A percentile compares a stretch with the other conserved stretches of the same genome.
phyloP scores from a whole-genome alignment of 129 eudicot genomes.

The Escallonia herrerae region DNA sequence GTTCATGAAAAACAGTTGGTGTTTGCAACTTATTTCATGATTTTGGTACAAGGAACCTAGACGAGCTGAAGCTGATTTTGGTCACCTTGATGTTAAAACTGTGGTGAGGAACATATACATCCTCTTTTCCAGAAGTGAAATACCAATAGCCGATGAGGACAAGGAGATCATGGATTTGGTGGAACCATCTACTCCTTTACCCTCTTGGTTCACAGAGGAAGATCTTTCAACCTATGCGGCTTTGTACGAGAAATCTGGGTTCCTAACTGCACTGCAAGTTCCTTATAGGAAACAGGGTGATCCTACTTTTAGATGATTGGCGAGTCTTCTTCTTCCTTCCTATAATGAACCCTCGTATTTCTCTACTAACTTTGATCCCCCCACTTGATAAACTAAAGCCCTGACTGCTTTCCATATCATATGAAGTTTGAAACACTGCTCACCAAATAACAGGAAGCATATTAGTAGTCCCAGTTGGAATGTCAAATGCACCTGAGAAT shows the following conservation, averaged over 20 bases:
- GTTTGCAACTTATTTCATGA: background rate
- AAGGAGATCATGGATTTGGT: constrained; percentile 57
- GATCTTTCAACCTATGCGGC: constrained; percentile 41
- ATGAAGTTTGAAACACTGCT: background rate
- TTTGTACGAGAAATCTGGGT: constrained; percentile 41
- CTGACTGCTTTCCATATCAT: background rate
- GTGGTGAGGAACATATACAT: constrained; percentile 41
- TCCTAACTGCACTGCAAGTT: constrained; percentile 46
- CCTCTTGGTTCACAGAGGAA: constrained; percentile 48
- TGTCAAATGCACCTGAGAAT: no score
- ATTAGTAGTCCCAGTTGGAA: no score
- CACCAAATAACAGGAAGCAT: background rate
- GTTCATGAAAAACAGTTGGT: background rate
- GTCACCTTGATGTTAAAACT: constrained; percentile 36
- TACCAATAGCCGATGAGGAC: constrained; percentile 41
- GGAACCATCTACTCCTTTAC: no score
- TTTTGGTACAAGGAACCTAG: constrained; percentile 34
- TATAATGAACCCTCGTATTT: background rate
- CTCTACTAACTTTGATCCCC: background rate
- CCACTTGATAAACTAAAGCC: background rate
- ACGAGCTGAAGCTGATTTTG: constrained; percentile 59
- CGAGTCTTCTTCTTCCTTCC: background rate
- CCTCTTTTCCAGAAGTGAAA: constrained; percentile 42
- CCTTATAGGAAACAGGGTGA: constrained; percentile 36
- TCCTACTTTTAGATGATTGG: background rate